Evolutionary conservation across 2,329 filamentous ascomycete species (phyloP).

Genomic region (Plectosphaerella plurivora): DNA sequence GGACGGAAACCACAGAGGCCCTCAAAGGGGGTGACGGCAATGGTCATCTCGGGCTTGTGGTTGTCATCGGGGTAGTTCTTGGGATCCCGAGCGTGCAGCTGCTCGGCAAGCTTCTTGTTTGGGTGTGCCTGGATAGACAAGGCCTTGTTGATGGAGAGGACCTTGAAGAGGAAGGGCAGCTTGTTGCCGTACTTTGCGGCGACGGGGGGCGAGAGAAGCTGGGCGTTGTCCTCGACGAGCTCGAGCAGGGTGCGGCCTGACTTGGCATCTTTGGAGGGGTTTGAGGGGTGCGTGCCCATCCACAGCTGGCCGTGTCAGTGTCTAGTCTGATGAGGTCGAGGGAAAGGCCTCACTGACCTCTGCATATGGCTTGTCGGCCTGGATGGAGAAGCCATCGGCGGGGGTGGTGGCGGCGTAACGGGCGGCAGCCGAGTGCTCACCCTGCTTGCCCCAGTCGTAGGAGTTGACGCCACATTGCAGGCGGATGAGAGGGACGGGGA

Average conservation of each 20-base stretch:
- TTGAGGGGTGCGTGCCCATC: conserved; percentile 98
- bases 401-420: conserved; percentile 85
- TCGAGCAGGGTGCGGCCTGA: conserved; percentile 85
- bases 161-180: conserved; percentile 96
- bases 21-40: conserved; percentile 93
- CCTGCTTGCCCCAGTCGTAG: conserved; percentile 98
- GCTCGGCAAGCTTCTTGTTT: conserved; percentile 85
- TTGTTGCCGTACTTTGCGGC: conserved; percentile 72
- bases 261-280: conserved; percentile 83
- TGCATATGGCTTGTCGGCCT: conserved; percentile 87
- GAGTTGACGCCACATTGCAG: conserved; percentile 93
- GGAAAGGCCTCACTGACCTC: conserved; percentile 54
- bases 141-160: conserved; percentile 91
- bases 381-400: conserved; percentile 66
- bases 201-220: conserved; percentile 71
- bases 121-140: conserved; percentile 96
- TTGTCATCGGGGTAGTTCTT: conserved; percentile 99
- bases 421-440: conserved; percentile 80
- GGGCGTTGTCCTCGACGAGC: conserved; percentile 80
- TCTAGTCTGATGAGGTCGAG: too few species aligned
- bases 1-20: conserved; percentile 95
- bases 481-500: conserved; percentile 80
- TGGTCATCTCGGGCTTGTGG: conserved; percentile 99
- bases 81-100: conserved; percentile 78
- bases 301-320: conserved; percentile 61